These are phyloP conservation scores for Benincasa hispida DNA, from an alignment of 306 rosid species.

Conservation along the genomic window DNA sequence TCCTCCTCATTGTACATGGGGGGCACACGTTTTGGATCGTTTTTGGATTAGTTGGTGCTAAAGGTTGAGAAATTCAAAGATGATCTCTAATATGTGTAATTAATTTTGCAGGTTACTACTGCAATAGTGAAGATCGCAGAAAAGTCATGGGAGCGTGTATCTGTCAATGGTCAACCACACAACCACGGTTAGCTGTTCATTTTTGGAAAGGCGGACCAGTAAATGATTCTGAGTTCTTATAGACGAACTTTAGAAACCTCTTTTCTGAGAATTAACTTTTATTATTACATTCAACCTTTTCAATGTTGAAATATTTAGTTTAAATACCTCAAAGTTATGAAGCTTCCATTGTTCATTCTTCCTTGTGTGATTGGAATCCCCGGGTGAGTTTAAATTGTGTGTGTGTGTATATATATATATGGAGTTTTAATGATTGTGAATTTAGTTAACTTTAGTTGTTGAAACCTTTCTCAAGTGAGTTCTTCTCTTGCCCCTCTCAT, in stretches of 20 bases:
- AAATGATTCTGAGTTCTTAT: background rate
- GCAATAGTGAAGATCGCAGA: constrained; percentile 71
- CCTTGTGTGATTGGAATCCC: background rate
- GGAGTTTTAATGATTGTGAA: background rate
- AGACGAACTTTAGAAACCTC: background rate
- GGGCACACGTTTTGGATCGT: background rate
- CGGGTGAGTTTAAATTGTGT: background rate
- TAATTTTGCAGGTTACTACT: constrained; percentile 47
- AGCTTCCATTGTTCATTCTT: background rate
- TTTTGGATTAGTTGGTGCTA: background rate
- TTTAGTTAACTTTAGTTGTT: background rate
- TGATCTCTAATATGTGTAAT: background rate
- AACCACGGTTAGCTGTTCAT: constrained; percentile 59
- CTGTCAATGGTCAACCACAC: constrained; percentile 62
- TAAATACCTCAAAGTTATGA: background rate
- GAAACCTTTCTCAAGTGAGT: background rate
- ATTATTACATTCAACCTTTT: background rate
- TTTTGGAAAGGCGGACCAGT: background rate
- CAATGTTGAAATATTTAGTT: background rate
- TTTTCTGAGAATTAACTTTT: background rate
- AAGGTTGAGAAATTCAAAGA: background rate
- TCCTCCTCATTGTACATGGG: background rate
- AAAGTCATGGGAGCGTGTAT: constrained; percentile 90
- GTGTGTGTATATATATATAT: background rate
- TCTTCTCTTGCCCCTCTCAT: background rate